Percentiles rank a stretch among this genome's conserved stretches.
Evolutionary conservation across 2,329 filamentous ascomycete genomes (phyloP).

Genomic region (Epichloe sp.): DNA sequence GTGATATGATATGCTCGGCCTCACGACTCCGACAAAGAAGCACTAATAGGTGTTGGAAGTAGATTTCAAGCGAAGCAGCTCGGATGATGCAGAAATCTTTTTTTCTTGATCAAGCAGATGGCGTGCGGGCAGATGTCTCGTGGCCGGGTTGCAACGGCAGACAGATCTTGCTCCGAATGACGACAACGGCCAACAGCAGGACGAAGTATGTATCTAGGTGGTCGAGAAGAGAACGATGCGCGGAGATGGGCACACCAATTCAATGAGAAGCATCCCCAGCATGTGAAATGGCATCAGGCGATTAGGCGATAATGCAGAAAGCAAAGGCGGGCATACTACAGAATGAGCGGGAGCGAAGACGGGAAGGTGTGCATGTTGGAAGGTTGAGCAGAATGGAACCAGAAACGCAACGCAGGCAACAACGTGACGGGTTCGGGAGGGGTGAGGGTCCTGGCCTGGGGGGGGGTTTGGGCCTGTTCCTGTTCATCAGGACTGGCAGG

Average conservation of each 20-base stretch:
- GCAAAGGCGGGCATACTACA: neutral
- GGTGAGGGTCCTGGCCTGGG: neutral
- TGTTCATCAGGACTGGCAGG: neutral
- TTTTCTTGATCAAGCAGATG: neutral
- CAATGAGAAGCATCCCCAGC: neutral
- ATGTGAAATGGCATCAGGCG: neutral
- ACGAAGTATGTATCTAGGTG: neutral
- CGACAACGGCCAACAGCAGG: neutral
- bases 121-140: neutral
- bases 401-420: neutral
- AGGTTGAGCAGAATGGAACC: neutral
- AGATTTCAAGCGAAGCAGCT: neutral
- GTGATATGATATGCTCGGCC: neutral
- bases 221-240: neutral
- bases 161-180: neutral
- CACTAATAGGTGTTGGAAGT: neutral
- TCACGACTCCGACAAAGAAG: neutral
- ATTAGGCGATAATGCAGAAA: neutral
- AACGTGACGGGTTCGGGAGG: neutral
- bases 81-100: neutral
- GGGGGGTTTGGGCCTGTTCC: neutral
- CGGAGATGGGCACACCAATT: neutral
- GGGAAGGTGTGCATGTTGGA: neutral
- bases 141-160: neutral
- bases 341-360: neutral